Evolutionary conservation across 2,329 filamentous ascomycete species (phyloP).

Genomic region (Cladophialophora carrionii): DNA sequence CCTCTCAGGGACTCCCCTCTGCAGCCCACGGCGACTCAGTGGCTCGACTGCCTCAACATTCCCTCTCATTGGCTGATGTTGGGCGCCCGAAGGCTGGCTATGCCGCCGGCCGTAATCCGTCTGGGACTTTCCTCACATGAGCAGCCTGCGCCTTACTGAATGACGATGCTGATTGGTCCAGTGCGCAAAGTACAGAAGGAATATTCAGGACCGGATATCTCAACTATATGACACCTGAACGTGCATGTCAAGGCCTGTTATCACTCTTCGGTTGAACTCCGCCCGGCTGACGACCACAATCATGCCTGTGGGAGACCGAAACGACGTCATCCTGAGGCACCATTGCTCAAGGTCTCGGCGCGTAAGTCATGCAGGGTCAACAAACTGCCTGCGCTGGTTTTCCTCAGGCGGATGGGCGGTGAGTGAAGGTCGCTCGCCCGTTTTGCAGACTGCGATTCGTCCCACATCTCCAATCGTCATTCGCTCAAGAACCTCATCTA

Average conservation of each 20-base stretch:
- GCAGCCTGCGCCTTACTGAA: not conserved
- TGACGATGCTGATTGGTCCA: not conserved
- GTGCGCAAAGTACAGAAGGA: not conserved
- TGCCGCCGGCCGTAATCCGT: slow-evolving; percentile 3
- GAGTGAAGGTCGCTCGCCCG: not conserved
- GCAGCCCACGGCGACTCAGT: slow-evolving; percentile 1
- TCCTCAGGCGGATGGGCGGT: not conserved
- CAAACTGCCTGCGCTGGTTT: not conserved
- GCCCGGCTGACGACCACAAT: not conserved
- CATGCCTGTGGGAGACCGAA: not conserved
- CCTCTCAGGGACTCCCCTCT: slow-evolving; percentile 4
- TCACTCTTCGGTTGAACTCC: not conserved
- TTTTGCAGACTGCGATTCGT: not conserved
- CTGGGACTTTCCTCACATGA: not conserved
- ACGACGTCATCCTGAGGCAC: not conserved
- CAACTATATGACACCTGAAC: not conserved
- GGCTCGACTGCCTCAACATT: not conserved
- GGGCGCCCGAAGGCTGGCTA: not conserved
- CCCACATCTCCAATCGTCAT: not conserved
- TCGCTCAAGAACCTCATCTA: not conserved
- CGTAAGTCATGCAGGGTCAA: not conserved
- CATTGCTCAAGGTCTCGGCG: not conserved
- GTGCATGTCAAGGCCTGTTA: not conserved
- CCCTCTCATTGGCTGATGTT: slow-evolving; percentile 8
- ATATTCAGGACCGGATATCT: not conserved